Conservation (phyloP, 768 basidiomycete genomes). For the Tricholomella constricta region DNA sequence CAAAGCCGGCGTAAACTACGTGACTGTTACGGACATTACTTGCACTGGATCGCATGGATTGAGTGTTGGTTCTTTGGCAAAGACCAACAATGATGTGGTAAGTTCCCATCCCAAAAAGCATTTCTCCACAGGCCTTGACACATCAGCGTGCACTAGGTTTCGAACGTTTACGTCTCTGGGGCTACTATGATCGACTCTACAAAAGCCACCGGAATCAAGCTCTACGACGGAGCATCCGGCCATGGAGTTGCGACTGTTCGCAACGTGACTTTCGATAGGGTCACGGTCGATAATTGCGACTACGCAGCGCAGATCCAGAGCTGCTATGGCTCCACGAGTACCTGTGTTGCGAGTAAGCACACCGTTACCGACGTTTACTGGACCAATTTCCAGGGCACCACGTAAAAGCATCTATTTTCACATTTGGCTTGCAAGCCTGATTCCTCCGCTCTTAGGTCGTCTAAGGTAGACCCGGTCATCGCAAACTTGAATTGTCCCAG, state of each 20-base stretch:
- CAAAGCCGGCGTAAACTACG: slow-evolving; percentile 31
- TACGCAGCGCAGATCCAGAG: slow-evolving; percentile 35
- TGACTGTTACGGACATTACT: slow-evolving; percentile 28
- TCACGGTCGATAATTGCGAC: slow-evolving; percentile 32
- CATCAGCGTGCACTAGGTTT: slow-evolving; percentile 15
- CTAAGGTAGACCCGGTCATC: slow-evolving; percentile 25
- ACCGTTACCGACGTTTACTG: slow-evolving; percentile 27
- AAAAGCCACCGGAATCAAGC: slow-evolving; percentile 34
- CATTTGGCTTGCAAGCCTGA: no score
- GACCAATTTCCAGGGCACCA: slow-evolving; percentile 28
- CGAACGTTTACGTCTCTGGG: slow-evolving; percentile 27
- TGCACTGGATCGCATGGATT: slow-evolving; percentile 34
- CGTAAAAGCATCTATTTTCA: slow-evolving; percentile 15
- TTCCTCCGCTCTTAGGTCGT: no score
- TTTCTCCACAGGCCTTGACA: background rate
- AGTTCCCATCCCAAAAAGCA: background rate
- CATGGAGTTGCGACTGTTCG: slow-evolving; percentile 31
- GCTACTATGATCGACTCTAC: slow-evolving; percentile 33
- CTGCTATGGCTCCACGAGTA: slow-evolving; percentile 27
- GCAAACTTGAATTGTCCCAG: slow-evolving; percentile 31
- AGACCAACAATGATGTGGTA: slow-evolving; percentile 18
- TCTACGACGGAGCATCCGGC: slow-evolving; percentile 28
- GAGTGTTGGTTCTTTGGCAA: slow-evolving; percentile 29
- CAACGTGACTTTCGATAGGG: slow-evolving; percentile 31
- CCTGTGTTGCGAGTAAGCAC: slow-evolving; percentile 27